phyloP scores from a whole-genome alignment of 176 grass and related monocot species.

The Dactylis glomerata region DNA sequence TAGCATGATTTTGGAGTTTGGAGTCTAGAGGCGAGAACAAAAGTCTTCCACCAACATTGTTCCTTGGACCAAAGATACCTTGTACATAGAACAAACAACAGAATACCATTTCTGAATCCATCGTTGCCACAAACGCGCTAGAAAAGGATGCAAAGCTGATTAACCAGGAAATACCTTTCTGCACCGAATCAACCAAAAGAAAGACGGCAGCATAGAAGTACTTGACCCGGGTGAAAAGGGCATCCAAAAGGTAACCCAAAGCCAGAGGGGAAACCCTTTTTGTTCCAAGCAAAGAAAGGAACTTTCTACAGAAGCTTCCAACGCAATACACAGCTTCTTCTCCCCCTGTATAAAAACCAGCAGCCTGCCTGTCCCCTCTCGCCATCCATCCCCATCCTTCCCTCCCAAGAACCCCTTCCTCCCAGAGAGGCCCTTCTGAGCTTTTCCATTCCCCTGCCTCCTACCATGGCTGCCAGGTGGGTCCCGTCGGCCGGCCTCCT shows the following conservation, averaged over 20 bases:
- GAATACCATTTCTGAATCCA: background rate
- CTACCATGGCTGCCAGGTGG: constrained; percentile 32
- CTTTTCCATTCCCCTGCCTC: too few species aligned
- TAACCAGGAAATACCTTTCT: constrained; percentile 21
- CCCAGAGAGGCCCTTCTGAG: too few species aligned
- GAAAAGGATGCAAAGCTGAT: constrained; percentile 9
- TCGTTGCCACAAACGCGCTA: background rate
- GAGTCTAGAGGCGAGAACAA: background rate
- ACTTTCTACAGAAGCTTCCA: background rate
- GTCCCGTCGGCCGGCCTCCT: constrained; percentile 13
- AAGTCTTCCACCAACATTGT: background rate
- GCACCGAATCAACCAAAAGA: constrained; percentile 1
- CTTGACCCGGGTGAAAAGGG: constrained; percentile 14
- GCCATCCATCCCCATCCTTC: background rate
- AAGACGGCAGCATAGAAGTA: background rate
- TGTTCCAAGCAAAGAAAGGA: constrained; percentile 24
- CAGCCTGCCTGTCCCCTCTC: too few species aligned
- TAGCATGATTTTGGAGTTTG: background rate
- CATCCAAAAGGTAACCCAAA: background rate
- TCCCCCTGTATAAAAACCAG: constrained; percentile 28
- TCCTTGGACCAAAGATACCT: background rate
- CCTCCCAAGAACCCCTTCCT: background rate
- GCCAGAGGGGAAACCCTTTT: background rate
- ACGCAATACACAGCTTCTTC: background rate
- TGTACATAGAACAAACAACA: background rate